Conservation (phyloP, 495 filamentous ascomycete genomes). For the Cairneyella variabilis region DNA sequence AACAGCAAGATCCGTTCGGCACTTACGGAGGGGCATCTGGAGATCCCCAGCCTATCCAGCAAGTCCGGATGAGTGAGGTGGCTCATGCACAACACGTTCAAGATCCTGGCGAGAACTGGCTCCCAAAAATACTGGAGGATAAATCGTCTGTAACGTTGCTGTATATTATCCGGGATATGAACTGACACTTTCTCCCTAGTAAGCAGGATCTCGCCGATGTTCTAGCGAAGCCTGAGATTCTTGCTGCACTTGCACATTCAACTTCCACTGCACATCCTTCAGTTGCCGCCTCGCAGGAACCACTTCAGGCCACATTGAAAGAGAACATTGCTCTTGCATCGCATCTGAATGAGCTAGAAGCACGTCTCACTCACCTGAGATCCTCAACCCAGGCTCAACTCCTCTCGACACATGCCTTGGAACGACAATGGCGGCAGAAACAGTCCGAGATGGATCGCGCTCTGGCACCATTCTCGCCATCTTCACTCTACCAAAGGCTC, state of each 20-base stretch:
- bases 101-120: constrained; percentile 57
- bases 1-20: constrained; percentile 30
- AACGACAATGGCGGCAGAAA: constrained; percentile 86
- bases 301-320: constrained; percentile 57
- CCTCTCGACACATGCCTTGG: constrained; percentile 76
- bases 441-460: constrained; percentile 84
- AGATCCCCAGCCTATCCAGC: constrained; percentile 11
- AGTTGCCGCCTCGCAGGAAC: constrained; percentile 47
- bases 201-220: constrained; percentile 64
- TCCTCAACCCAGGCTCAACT: constrained; percentile 72
- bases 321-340: constrained; percentile 65
- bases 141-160: constrained; percentile 58
- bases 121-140: constrained; percentile 65
- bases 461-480: constrained; percentile 78
- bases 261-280: constrained; percentile 65
- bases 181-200: constrained; percentile 24
- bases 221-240: constrained; percentile 53
- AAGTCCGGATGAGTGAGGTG: constrained; percentile 9
- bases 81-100: constrained; percentile 22
- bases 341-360: constrained; percentile 52
- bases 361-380: constrained; percentile 59
- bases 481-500: constrained; percentile 75
- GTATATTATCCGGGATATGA: background rate
- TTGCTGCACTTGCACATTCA: constrained; percentile 60
- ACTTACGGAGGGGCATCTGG: constrained; percentile 9